Evolutionary conservation across 805 yeast genomes (phyloP).

Genomic region (Komagataella populi): DNA sequence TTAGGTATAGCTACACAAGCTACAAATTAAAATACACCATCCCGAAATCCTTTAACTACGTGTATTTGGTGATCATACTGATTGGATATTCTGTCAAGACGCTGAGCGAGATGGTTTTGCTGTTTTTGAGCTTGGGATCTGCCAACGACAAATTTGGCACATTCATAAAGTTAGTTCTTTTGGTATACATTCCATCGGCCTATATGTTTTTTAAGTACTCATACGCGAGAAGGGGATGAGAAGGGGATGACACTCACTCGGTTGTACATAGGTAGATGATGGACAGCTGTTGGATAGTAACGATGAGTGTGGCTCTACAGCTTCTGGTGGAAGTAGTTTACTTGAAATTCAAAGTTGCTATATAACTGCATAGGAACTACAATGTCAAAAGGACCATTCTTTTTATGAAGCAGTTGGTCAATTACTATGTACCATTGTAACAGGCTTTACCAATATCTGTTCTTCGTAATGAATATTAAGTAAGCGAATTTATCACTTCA

Average conservation of each 20-base stretch:
- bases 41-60: slow-evolving; percentile 6
- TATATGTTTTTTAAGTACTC: slow-evolving; percentile 12
- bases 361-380: background rate
- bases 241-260: background rate
- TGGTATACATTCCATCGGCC: slow-evolving; percentile 9
- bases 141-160: slow-evolving; percentile 6
- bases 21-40: slow-evolving; percentile 13
- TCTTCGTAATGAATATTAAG: background rate
- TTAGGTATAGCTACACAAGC: slow-evolving; percentile 12
- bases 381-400: too few species aligned
- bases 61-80: slow-evolving; percentile 7
- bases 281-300: background rate
- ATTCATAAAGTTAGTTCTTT: slow-evolving; percentile 6
- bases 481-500: background rate
- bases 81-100: slow-evolving; percentile 11
- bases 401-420: too few species aligned
- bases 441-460: background rate
- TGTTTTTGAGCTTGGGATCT: slow-evolving; percentile 10
- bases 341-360: background rate
- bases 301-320: background rate
- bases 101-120: slow-evolving; percentile 9
- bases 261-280: background rate
- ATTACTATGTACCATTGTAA: background rate
- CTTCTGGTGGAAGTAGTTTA: too few species aligned
- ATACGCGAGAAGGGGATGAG: slow-evolving; percentile 3